These are phyloP conservation scores for Ceratocystis huliohia DNA, from an alignment of 2,329 filamentous ascomycete species.

Conservation along the genomic window DNA sequence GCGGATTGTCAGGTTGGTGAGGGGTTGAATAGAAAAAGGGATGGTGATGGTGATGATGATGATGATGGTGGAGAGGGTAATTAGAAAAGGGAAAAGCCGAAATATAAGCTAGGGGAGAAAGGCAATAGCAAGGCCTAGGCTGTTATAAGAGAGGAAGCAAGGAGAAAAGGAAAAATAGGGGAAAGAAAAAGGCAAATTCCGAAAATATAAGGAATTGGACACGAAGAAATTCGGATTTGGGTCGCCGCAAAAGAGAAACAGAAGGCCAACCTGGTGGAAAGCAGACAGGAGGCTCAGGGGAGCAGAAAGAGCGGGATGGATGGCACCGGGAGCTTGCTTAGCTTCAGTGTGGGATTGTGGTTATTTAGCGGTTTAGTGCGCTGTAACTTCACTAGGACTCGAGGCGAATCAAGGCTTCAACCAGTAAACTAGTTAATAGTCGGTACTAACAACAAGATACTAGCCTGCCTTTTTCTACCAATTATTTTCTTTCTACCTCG, in stretches of 20 bases:
- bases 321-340: neutral
- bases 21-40: neutral
- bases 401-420: too few relatives aligned
- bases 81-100: too few relatives aligned
- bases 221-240: slow-evolving; percentile 1
- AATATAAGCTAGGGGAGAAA: neutral
- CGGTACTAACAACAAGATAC: too few relatives aligned
- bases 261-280: slow-evolving; percentile 15
- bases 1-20: neutral
- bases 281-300: slow-evolving; percentile 5
- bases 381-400: too few relatives aligned
- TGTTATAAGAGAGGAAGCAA: neutral
- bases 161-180: slow-evolving; percentile 4
- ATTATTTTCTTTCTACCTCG: too few relatives aligned
- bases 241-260: neutral
- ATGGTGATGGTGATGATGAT: neutral
- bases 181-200: slow-evolving; percentile 11
- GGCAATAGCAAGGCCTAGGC: neutral
- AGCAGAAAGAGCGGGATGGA: slow-evolving; percentile 14
- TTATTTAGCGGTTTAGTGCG: too few relatives aligned
- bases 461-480: too few relatives aligned
- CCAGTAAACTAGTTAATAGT: too few relatives aligned
- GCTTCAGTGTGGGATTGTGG: neutral
- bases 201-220: slow-evolving; percentile 8
- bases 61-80: neutral